Conservation (phyloP, 768 basidiomycete genomes). For the Kwoniella pini region DNA sequence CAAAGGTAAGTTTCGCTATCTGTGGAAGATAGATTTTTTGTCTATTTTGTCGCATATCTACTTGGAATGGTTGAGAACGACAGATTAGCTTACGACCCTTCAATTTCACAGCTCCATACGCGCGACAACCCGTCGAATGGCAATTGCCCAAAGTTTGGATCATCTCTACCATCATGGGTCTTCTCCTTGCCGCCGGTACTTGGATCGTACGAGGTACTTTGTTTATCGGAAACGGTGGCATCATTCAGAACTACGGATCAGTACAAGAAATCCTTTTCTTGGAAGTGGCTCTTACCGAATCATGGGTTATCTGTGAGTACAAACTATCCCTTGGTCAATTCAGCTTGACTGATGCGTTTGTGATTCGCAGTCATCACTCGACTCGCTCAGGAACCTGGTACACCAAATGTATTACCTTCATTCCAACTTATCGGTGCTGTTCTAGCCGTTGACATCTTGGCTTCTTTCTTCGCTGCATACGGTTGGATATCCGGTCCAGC, state of each 20-base stretch:
- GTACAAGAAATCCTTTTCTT: conserved; percentile 60
- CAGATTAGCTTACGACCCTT: background rate
- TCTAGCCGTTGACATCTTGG: conserved; percentile 57
- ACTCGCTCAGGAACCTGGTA: conserved; percentile 44
- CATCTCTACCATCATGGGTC: conserved; percentile 57
- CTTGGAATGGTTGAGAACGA: too few species aligned
- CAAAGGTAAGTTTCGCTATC: conserved; percentile 26
- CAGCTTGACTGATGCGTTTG: background rate
- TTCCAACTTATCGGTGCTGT: conserved; percentile 56
- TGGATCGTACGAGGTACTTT: conserved; percentile 59
- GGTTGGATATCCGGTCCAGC: conserved; percentile 57
- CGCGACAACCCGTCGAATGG: conserved; percentile 59
- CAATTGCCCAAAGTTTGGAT: conserved; percentile 61
- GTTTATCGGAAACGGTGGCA: conserved; percentile 56
- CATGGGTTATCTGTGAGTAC: conserved; percentile 56
- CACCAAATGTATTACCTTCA: conserved; percentile 55
- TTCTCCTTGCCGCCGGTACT: conserved; percentile 58
- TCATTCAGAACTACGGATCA: conserved; percentile 59
- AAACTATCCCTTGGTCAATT: background rate
- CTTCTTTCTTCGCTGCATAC: conserved; percentile 56
- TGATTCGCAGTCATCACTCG: conserved; percentile 52
- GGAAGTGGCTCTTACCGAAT: conserved; percentile 60
- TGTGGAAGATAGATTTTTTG: too few species aligned
- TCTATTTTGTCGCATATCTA: too few species aligned
- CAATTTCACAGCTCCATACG: conserved; percentile 50